Base-by-base conservation (phyloP, 345 rosid species). In the Capsella bursapastoris region DNA sequence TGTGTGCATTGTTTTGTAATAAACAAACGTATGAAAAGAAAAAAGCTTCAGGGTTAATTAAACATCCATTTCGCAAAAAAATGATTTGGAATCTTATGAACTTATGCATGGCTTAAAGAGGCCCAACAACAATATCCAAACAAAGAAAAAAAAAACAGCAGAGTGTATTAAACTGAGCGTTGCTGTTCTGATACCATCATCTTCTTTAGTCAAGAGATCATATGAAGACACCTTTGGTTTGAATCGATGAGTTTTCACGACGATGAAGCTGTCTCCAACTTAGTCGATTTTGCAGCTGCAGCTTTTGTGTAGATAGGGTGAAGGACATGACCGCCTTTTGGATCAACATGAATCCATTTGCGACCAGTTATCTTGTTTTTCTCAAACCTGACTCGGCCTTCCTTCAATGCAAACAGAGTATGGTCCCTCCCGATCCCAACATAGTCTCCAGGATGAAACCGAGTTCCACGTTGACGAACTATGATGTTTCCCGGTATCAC, bases 401-500 rank as follows among this genome's bases (percentile, higher is more conserved):
- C 91, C 58, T 88, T 87, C 47, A 90, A 47, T 2, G 96, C 96
- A 81, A 58, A 40, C 43, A 40, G 43, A 40, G 91, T 87, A 76
- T 90, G 93, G 67, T 87, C 96, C 71, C 84, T 90, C 67, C 93
- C 93, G 0, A 88, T 85, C 47, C 91, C 93, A 0, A 88, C 98
- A 62, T 88, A 88, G 84, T 95, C 85, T 57, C 99, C 92, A 1
- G 96, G 97, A 68, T 86, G 98, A 72, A 92, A 92, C 7, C 93
- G 78, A 1, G 97, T 89, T 31, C 97, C 96, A 0, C 94, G 78
- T 71, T 90, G 98, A 5, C 89, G 80, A 9, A 87, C 96, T 52
- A 90, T 89, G 35, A 92, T 89, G 82, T 89, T 95, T 63, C 99
- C 99, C 3, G 98, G 90, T 45, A 86, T 89, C 68, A 92, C 94